Conservation (phyloP, 441 rosid species). For the Gossypium trilobum region DNA sequence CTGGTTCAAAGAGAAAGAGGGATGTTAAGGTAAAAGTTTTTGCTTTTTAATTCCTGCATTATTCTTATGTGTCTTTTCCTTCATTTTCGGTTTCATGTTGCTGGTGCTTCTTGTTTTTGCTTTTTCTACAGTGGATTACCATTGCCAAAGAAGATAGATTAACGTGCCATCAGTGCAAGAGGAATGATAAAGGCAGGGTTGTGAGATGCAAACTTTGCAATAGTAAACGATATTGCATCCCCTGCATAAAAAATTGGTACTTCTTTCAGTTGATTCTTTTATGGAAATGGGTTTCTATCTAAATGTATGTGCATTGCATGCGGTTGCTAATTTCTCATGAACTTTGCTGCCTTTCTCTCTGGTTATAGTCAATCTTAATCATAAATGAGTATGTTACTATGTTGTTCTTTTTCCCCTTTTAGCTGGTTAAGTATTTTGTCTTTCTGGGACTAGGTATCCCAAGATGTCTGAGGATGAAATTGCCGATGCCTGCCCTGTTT, state of each 20-base stretch:
- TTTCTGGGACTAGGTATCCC: conserved; percentile 44
- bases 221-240: conserved; percentile 49
- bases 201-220: conserved; percentile 47
- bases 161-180: conserved; percentile 75
- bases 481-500: conserved; percentile 48
- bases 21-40: not conserved
- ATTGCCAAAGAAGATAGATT: conserved; percentile 14
- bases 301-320: not conserved
- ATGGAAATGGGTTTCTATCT: not conserved
- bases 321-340: not conserved
- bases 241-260: conserved; percentile 51
- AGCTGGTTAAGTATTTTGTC: not conserved
- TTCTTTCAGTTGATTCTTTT: not conserved
- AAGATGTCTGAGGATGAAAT: conserved; percentile 39
- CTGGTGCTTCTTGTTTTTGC: not conserved
- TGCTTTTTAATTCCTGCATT: not conserved
- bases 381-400: not conserved
- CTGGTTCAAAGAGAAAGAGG: not conserved
- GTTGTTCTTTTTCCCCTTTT: not conserved
- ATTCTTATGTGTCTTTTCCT: not conserved
- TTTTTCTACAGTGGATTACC: conserved; percentile 18
- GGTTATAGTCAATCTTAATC: not conserved
- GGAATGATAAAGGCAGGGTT: conserved; percentile 54
- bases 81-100: not conserved
- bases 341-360: not conserved